A percentile compares a stretch with the other conserved stretches of the same genome.
Evolutionary conservation across 164 flowering plant species (phyloP).

Genomic region (Warburgia ugandensis): DNA sequence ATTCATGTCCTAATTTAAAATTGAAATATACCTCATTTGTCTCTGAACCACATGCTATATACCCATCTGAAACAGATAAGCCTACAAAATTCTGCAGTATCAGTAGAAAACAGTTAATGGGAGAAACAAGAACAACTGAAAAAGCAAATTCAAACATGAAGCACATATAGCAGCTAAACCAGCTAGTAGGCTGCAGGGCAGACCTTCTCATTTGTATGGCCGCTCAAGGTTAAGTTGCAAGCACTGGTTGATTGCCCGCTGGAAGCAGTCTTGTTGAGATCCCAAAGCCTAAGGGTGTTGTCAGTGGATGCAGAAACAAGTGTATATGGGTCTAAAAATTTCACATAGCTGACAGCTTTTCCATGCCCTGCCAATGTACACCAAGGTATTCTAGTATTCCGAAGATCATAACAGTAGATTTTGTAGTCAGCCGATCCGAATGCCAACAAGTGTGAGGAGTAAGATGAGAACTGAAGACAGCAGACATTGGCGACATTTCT

Average conservation of each 20-base stretch:
- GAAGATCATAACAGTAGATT: constrained; percentile 86
- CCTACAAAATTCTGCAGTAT: constrained; percentile 87
- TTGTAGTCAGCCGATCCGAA: constrained; percentile 88
- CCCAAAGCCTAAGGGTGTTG: constrained; percentile 91
- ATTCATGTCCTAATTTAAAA: neutral
- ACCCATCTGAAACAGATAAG: constrained; percentile 77
- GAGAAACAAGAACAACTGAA: too few relatives aligned
- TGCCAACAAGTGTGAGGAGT: constrained; percentile 65
- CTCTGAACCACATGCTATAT: constrained; percentile 93
- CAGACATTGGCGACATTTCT: constrained; percentile 80
- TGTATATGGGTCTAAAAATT: constrained; percentile 77
- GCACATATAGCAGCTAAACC: neutral
- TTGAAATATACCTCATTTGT: constrained; percentile 66
- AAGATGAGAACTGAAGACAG: constrained; percentile 88
- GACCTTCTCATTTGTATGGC: constrained; percentile 98
- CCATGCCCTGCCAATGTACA: constrained; percentile 80
- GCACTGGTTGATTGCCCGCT: constrained; percentile 52
- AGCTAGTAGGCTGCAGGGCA: constrained; percentile 3
- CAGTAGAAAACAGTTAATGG: constrained; percentile 16
- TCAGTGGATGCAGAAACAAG: constrained; percentile 94
- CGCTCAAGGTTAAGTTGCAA: constrained; percentile 65
- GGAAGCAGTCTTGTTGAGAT: constrained; percentile 59
- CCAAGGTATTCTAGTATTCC: constrained; percentile 73
- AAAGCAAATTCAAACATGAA: neutral
- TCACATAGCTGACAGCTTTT: constrained; percentile 90